A percentile compares a stretch with the other conserved stretches of the same genome.
These are phyloP conservation scores for Phytophthora macrochlamydospora DNA, from an alignment of 352 stramenopile species.

Conservation along the genomic window DNA sequence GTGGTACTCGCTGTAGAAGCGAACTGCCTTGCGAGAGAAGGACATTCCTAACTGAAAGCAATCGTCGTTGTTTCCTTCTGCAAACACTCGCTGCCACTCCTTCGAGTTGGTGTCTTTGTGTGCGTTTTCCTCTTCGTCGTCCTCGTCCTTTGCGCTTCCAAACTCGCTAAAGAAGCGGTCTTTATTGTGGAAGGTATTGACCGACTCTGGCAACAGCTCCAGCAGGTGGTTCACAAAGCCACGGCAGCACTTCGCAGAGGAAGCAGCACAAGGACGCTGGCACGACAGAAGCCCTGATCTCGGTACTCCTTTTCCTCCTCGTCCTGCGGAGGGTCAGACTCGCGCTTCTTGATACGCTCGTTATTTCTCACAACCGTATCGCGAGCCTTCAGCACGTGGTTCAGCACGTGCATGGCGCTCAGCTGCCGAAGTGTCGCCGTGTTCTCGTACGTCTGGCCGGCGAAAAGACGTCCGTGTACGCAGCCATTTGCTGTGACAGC, in stretches of 20 bases:
- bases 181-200: constrained; percentile 77
- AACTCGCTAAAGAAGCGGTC: constrained; percentile 77
- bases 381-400: constrained; percentile 78
- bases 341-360: constrained; percentile 62
- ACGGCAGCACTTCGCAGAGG: constrained; percentile 69
- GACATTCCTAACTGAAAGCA: constrained; percentile 80
- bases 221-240: constrained; percentile 68
- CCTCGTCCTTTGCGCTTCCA: constrained; percentile 30
- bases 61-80: constrained; percentile 81
- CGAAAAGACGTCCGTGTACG: constrained; percentile 78
- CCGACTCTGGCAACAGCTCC: constrained; percentile 56
- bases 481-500: constrained; percentile 54
- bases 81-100: constrained; percentile 80
- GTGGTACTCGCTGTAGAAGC: constrained; percentile 83
- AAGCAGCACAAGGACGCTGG: constrained; percentile 71
- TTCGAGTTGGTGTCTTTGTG: constrained; percentile 43
- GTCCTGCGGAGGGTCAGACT: constrained; percentile 17
- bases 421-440: constrained; percentile 57
- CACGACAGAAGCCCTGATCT: constrained; percentile 77
- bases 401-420: constrained; percentile 78
- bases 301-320: constrained; percentile 71
- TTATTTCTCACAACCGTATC: constrained; percentile 78
- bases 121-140: constrained; percentile 18
- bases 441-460: constrained; percentile 67
- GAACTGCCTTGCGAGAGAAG: constrained; percentile 65